These are phyloP conservation scores for Thozetella sp. DNA, from an alignment of 495 filamentous ascomycete species.

Conservation along the genomic window DNA sequence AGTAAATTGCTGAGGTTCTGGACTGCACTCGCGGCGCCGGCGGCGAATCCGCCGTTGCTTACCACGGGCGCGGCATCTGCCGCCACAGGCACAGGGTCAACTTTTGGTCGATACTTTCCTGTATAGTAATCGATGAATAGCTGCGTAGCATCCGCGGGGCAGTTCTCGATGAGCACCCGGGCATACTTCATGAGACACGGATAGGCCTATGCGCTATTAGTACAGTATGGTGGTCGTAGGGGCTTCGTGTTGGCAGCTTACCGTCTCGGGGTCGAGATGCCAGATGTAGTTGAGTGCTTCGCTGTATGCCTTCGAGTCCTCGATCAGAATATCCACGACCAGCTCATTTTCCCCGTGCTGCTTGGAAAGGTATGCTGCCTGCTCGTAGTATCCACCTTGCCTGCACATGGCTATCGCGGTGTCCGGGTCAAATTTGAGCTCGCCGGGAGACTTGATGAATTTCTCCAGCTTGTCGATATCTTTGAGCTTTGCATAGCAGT, in stretches of 20 bases:
- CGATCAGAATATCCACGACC: slow-evolving; percentile 92
- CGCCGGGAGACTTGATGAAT: slow-evolving; percentile 94
- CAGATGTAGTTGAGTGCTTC: slow-evolving; percentile 92
- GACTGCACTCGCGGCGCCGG: slow-evolving; percentile 67
- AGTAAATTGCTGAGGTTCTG: slow-evolving; percentile 81
- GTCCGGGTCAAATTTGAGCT: slow-evolving; percentile 94
- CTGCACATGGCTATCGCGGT: slow-evolving; percentile 98
- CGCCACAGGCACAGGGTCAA: slow-evolving; percentile 55
- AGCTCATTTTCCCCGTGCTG: slow-evolving; percentile 93
- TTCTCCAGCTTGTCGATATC: slow-evolving; percentile 93
- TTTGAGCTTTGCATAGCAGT: slow-evolving; percentile 97
- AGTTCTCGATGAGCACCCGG: slow-evolving; percentile 83
- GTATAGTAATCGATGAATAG: slow-evolving; percentile 94
- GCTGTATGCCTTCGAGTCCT: slow-evolving; percentile 86
- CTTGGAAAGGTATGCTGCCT: slow-evolving; percentile 92
- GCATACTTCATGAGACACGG: slow-evolving; percentile 94
- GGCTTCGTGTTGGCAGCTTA: slow-evolving; percentile 51
- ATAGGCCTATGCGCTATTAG: slow-evolving; percentile 66
- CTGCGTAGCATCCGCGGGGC: slow-evolving; percentile 75
- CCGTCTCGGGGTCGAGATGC: slow-evolving; percentile 79
- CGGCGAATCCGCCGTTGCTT: slow-evolving; percentile 49
- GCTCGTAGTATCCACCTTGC: slow-evolving; percentile 96
- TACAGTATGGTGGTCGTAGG: too few relatives aligned
- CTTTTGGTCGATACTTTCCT: slow-evolving; percentile 75
- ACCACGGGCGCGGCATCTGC: slow-evolving; percentile 44